Conservation (phyloP, 1,284 basidiomycete species). For the Sutorius eximius region DNA sequence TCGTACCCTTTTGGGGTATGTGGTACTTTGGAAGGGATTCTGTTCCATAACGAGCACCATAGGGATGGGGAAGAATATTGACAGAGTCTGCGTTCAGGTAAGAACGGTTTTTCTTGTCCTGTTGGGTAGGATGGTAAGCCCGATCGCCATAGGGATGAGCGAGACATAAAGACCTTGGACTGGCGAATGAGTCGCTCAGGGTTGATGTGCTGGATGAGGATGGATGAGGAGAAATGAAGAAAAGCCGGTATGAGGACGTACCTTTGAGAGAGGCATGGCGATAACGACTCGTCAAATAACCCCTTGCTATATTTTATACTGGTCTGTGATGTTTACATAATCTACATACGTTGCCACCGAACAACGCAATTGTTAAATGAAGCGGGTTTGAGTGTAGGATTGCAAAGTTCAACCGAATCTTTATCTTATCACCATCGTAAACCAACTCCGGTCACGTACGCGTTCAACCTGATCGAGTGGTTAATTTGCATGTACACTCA, state of each 20-base stretch:
- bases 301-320: not conserved
- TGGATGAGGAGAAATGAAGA: not conserved
- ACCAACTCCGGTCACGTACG: too few relatives aligned
- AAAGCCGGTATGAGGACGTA: conserved; percentile 12
- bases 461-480: not conserved
- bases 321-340: not conserved
- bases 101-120: conserved; percentile 49
- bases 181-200: conserved; percentile 59
- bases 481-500: not conserved
- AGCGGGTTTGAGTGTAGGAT: too few relatives aligned
- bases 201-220: conserved; percentile 55
- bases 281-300: not conserved
- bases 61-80: conserved; percentile 43
- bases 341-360: too few relatives aligned
- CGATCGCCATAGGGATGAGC: not conserved
- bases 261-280: conserved; percentile 52
- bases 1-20: conserved; percentile 60
- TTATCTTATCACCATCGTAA: too few relatives aligned
- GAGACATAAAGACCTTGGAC: conserved; percentile 43
- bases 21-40: conserved; percentile 65
- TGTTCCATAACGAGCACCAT: conserved; percentile 67
- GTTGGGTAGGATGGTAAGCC: not conserved
- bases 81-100: conserved; percentile 39
- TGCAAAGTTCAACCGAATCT: too few relatives aligned
- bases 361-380: too few relatives aligned